Conservation (phyloP, 1,284 basidiomycete species). For the Coniferiporia sulphurascens region DNA sequence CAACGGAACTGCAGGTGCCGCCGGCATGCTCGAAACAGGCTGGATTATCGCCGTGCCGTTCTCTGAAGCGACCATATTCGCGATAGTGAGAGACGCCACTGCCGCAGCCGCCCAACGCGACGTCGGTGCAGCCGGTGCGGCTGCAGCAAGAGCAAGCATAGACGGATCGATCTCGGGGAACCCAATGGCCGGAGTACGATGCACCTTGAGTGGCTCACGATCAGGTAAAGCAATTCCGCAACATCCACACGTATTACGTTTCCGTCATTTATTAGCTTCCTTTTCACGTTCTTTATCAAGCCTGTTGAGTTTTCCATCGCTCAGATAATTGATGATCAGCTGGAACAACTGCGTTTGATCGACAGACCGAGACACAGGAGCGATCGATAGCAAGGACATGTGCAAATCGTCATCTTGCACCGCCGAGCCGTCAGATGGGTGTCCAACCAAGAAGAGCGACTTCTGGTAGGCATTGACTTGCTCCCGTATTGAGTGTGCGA, state of each 20-base stretch:
- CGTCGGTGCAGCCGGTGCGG: slow-evolving; percentile 60
- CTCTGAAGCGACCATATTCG: slow-evolving; percentile 80
- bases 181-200: slow-evolving; percentile 81
- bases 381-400: slow-evolving; percentile 74
- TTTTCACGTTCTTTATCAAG: slow-evolving; percentile 93
- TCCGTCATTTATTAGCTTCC: slow-evolving; percentile 79
- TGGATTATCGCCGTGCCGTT: slow-evolving; percentile 61
- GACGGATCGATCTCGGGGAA: slow-evolving; percentile 75
- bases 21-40: slow-evolving; percentile 35
- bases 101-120: slow-evolving; percentile 80
- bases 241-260: slow-evolving; percentile 84
- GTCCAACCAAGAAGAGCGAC: slow-evolving; percentile 87
- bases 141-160: slow-evolving; percentile 55
- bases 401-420: slow-evolving; percentile 92
- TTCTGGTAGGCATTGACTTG: slow-evolving; percentile 92
- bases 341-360: slow-evolving; percentile 79
- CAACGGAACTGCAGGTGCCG: slow-evolving; percentile 36
- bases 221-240: slow-evolving; percentile 90
- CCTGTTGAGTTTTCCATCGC: slow-evolving; percentile 82
- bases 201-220: slow-evolving; percentile 88
- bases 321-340: slow-evolving; percentile 84
- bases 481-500: slow-evolving; percentile 94
- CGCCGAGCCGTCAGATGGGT: slow-evolving; percentile 74
- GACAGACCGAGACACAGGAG: slow-evolving; percentile 64
- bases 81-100: slow-evolving; percentile 74